Conservation (phyloP, 306 rosid species). For the Cucurbita pepo region DNA sequence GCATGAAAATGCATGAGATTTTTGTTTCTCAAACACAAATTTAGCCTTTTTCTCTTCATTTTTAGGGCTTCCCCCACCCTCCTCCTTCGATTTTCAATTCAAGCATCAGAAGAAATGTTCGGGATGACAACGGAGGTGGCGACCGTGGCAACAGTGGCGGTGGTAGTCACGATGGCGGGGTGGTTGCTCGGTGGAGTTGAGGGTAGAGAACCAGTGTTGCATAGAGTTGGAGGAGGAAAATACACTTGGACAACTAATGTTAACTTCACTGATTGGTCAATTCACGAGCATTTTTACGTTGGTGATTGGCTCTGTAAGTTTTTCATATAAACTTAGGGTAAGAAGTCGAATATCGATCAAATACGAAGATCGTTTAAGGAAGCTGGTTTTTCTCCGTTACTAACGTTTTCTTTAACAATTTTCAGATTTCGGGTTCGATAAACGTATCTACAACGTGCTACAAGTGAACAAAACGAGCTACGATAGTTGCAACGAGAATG, state of each 20-base stretch:
- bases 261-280: slow-evolving; percentile 61
- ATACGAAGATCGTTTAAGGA: too few relatives aligned
- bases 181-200: background rate
- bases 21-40: background rate
- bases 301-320: slow-evolving; percentile 74
- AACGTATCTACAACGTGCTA: slow-evolving; percentile 40
- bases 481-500: slow-evolving; percentile 37
- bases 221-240: slow-evolving; percentile 49
- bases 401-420: too few relatives aligned
- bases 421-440: slow-evolving; percentile 43
- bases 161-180: background rate
- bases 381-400: too few relatives aligned
- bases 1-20: background rate
- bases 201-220: slow-evolving; percentile 2
- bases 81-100: background rate
- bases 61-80: background rate
- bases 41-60: background rate
- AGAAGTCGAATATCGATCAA: background rate
- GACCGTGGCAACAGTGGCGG: background rate
- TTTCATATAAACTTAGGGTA: background rate
- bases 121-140: background rate
- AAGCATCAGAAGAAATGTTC: background rate
- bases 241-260: slow-evolving; percentile 34
- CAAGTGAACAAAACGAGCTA: slow-evolving; percentile 62
- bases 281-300: slow-evolving; percentile 19